Conservation (phyloP, 2,329 filamentous ascomycete species). For the Juglanconis oblonga region DNA sequence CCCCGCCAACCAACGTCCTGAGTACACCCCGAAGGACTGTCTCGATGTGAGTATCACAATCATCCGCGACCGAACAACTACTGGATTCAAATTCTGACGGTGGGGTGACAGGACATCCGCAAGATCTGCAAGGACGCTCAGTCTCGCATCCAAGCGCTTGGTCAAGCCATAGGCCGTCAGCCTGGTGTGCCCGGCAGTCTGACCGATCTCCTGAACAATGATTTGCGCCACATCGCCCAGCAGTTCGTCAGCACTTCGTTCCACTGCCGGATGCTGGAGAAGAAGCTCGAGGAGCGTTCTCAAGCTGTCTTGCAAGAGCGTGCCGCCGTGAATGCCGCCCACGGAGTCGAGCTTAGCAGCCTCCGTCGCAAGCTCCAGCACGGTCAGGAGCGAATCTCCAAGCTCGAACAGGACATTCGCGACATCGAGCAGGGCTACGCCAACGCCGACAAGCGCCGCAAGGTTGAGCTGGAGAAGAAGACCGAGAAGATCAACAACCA, state of each 20-base stretch:
- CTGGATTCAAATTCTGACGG: background rate
- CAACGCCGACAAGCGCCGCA: conserved; percentile 9
- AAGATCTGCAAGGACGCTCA: conserved; percentile 5
- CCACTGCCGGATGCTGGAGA: conserved; percentile 8
- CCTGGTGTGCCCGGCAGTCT: conserved; percentile 12
- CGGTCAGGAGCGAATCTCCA: conserved; percentile 1
- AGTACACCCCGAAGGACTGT: background rate
- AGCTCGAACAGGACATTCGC: background rate
- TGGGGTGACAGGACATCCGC: conserved; percentile 7
- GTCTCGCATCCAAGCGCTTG: conserved; percentile 1
- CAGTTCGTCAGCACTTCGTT: conserved; percentile 10
- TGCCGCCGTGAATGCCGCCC: background rate
- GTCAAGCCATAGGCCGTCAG: conserved; percentile 11
- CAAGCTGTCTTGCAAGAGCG: background rate
- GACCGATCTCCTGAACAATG: conserved; percentile 9
- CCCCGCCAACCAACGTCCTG: background rate
- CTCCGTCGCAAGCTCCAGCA: conserved; percentile 5
- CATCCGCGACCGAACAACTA: too few relatives aligned
- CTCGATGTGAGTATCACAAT: conserved; percentile 6
- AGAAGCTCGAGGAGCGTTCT: conserved; percentile 2
- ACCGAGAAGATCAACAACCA: conserved; percentile 17
- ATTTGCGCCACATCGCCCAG: conserved; percentile 9
- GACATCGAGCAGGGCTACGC: background rate
- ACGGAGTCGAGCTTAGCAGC: conserved; percentile 8
- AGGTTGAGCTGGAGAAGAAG: conserved; percentile 10